phyloP scores from a whole-genome alignment of 2,329 filamentous ascomycete genomes.

The Diaporthe citrichinensis region DNA sequence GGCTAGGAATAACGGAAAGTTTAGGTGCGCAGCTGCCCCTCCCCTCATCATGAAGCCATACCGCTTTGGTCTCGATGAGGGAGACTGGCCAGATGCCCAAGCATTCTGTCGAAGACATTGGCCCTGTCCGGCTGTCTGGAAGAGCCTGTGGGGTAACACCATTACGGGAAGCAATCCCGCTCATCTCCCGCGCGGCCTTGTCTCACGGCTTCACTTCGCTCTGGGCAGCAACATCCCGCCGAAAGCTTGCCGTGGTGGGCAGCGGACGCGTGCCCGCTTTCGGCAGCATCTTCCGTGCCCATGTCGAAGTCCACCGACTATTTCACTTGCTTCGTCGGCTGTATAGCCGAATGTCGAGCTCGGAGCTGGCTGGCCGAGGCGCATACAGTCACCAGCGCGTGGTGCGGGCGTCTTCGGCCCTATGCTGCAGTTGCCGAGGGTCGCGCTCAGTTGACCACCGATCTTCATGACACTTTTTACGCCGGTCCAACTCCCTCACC shows the following conservation, averaged over 20 bases:
- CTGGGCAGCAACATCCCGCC: slow-evolving; percentile 13
- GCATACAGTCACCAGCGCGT: slow-evolving; percentile 6
- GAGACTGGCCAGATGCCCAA: neutral
- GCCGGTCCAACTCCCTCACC: neutral
- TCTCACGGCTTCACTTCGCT: slow-evolving; percentile 19
- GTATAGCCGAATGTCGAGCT: slow-evolving; percentile 20
- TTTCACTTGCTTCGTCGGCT: neutral
- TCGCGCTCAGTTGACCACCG: neutral
- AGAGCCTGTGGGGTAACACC: slow-evolving; percentile 21
- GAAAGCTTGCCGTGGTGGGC: slow-evolving; percentile 19
- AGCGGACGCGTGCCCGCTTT: neutral
- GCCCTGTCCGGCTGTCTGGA: neutral
- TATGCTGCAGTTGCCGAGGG: slow-evolving; percentile 16
- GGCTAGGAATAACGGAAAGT: neutral
- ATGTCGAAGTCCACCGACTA: neutral
- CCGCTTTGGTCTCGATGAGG: neutral
- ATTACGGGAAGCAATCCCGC: neutral
- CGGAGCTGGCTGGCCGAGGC: slow-evolving; percentile 17
- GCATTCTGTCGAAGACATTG: neutral
- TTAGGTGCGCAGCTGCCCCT: neutral
- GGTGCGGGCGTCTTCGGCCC: slow-evolving; percentile 6
- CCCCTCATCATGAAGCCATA: slow-evolving; percentile 7
- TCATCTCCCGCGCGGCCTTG: neutral
- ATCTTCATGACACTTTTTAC: neutral
- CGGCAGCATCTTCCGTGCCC: slow-evolving; percentile 1